Base-by-base conservation (phyloP, 2,329 filamentous ascomycete species). In the Didymella keratinophila region DNA sequence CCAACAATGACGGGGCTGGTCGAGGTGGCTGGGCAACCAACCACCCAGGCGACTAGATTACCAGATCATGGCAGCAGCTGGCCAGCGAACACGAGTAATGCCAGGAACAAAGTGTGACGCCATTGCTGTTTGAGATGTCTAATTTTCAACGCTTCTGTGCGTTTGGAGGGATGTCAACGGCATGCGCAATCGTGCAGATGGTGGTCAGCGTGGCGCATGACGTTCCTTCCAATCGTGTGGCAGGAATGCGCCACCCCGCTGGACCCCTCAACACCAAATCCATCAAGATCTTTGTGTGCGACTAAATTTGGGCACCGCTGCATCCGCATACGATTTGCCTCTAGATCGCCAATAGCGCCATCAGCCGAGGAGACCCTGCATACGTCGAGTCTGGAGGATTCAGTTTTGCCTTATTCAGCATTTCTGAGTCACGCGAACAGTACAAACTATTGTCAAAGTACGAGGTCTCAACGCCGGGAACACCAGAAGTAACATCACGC, bases 1-100 rank as follows among this genome's bases (percentile, higher is more conserved):
- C 32, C 56, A 60, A 63, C 64, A 72, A 69, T 57, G 58, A 58
- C 61, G 73, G 74, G 73, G 73, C 71, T 76, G 74, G 68, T 48
- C 36, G 60, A 48, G 66, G 66, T 51, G 71, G 71, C 63, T 72
- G 71, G 70, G 51, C 32, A 39, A 34, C 72, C 70, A 72, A 65
- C 72, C 72, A 70, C 71, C 60, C 39, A 36, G 32, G 32, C 32
- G 32, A 36, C 32, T 36, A 36, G 32, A 36, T 44, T 54, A 46
- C 58, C 47, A 54, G 23, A 27, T 34, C 49, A 36, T 54, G 47
- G 55, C 52, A 54, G 52, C 45, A 53, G 52, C 58, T 63, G 46
- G 58, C 37, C 58, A 25, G 49, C 25, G 52, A 46, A 52, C 52
- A 64, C 51, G 53, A 41, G 47, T 21, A 58, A 42, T 16, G 45